Conservation (phyloP, 331 rosid genomes). For the Spiraea crenata region DNA sequence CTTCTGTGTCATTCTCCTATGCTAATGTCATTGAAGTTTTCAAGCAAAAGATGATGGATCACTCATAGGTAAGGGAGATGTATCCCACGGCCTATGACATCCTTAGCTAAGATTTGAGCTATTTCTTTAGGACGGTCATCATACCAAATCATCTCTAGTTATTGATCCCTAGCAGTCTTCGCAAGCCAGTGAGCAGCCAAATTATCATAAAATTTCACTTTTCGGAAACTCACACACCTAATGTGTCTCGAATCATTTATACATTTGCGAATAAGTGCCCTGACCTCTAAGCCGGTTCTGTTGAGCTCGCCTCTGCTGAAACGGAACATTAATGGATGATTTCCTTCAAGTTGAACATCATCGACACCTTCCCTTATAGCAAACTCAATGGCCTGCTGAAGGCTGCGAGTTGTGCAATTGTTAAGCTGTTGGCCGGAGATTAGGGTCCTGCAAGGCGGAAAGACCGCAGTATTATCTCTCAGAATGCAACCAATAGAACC, state of each 20-base stretch:
- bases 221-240: background rate
- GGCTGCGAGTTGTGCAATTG: conserved; percentile 1
- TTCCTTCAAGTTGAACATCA: conserved; percentile 20
- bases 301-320: background rate
- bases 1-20: background rate
- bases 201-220: background rate
- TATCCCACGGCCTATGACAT: conserved; percentile 26
- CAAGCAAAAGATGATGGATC: background rate
- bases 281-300: background rate
- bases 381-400: conserved; percentile 5
- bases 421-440: background rate
- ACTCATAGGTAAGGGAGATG: background rate
- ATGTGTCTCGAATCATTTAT: background rate
- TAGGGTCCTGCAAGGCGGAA: background rate
- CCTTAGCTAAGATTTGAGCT: background rate
- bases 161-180: background rate
- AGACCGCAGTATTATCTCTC: conserved; percentile 10
- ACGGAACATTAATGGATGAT: background rate
- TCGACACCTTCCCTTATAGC: conserved; percentile 14
- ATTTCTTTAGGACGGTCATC: background rate
- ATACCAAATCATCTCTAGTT: background rate
- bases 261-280: background rate
- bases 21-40: no score
- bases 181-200: conserved; percentile 3
- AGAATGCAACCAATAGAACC: conserved; percentile 9